Evolutionary conservation across 225 moss, liverwort and hornwort genomes (phyloP).

Genomic region (Lunularia cruciata): DNA sequence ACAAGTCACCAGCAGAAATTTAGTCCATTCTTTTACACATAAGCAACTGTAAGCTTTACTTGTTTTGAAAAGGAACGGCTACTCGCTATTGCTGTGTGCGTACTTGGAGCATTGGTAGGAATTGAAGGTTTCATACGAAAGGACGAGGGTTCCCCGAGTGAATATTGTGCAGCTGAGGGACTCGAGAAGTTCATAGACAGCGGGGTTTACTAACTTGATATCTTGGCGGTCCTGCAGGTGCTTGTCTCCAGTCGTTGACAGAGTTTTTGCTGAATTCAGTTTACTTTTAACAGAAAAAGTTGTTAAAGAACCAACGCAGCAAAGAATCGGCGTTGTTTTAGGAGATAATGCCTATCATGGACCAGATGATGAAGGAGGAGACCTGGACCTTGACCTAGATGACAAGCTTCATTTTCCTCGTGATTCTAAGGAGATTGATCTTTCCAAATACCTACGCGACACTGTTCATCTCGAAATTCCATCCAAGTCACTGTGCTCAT

Average conservation of each 20-base stretch:
- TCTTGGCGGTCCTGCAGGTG: constrained; percentile 52
- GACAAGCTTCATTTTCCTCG: constrained; percentile 87
- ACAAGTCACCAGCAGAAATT: too few species aligned
- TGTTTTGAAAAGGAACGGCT: too few species aligned
- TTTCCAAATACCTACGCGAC: constrained; percentile 91
- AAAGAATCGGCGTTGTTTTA: constrained; percentile 69
- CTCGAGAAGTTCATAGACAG: too few species aligned
- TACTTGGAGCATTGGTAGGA: too few species aligned
- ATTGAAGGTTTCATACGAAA: too few species aligned
- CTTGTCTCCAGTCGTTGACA: constrained; percentile 69
- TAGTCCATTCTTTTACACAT: too few species aligned
- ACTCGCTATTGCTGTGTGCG: too few species aligned
- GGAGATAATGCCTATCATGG: constrained; percentile 43
- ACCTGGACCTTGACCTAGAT: constrained; percentile 84
- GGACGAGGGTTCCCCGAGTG: too few species aligned
- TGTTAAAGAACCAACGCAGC: constrained; percentile 70
- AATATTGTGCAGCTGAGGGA: too few species aligned
- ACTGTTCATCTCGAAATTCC: constrained; percentile 92
- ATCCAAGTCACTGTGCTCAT: constrained; percentile 64
- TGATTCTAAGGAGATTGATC: constrained; percentile 69
- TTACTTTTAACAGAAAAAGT: constrained; percentile 69
- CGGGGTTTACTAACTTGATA: neutral
- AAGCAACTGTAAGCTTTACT: too few species aligned
- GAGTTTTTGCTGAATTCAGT: constrained; percentile 66
- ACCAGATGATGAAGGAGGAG: constrained; percentile 38